phyloP scores from a whole-genome alignment of 1,284 basidiomycete species.

The Trametes hirsuta region DNA sequence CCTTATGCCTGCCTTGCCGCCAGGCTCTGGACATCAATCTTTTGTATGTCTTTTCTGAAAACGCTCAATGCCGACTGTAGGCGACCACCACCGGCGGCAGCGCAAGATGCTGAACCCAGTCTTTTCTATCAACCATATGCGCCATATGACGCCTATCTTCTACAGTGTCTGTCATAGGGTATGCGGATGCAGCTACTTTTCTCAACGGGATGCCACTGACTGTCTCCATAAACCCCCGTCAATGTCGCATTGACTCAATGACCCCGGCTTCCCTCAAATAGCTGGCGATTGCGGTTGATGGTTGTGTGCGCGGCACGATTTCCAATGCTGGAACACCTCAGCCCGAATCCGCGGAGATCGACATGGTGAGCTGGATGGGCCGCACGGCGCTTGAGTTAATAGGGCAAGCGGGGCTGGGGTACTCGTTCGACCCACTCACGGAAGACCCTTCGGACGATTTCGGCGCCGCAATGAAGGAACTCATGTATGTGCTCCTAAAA shows the following conservation, averaged over 20 bases:
- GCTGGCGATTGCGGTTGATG: conserved; percentile 26
- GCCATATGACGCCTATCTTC: conserved; percentile 31
- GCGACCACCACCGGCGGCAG: conserved; percentile 19
- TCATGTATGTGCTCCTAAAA: conserved; percentile 26
- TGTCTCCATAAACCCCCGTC: too few species aligned
- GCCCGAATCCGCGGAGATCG: conserved; percentile 26
- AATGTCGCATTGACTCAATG: too few species aligned
- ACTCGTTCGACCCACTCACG: conserved; percentile 39
- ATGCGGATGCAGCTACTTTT: too few species aligned
- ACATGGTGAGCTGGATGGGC: conserved; percentile 38
- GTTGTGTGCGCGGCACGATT: conserved; percentile 2
- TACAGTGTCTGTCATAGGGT: conserved; percentile 17
- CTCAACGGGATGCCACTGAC: too few species aligned
- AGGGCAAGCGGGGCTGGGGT: conserved; percentile 40
- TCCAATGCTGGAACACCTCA: too few species aligned
- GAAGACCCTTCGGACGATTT: conserved; percentile 28
- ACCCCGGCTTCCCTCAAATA: neutral
- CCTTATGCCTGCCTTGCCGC: too few species aligned
- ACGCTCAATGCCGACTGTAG: neutral
- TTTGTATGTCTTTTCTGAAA: too few species aligned
- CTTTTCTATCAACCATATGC: conserved; percentile 30
- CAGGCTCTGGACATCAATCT: too few species aligned
- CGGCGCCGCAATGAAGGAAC: conserved; percentile 32
- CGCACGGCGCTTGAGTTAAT: conserved; percentile 41
- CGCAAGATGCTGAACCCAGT: conserved; percentile 32